A percentile compares a stretch with the other conserved stretches of the same genome.
phyloP scores from a whole-genome alignment of 208 protist species.

The Acanthamoeba triangularis region DNA sequence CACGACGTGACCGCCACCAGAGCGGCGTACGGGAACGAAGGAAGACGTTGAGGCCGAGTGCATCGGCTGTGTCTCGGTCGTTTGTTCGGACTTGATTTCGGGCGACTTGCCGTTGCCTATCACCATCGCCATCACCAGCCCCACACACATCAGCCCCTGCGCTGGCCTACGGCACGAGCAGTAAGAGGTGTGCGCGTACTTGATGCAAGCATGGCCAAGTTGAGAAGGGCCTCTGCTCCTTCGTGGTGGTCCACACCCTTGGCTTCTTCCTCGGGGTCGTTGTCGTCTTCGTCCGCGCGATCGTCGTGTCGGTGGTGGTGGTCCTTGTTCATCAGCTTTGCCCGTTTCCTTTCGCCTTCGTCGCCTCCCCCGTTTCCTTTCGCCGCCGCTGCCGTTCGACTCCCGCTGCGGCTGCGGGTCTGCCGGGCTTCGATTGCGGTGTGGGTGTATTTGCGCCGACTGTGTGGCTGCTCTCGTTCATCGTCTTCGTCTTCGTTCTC shows the following conservation, averaged over 20 bases:
- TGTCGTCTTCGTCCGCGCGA: not conserved
- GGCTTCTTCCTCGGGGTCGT: not conserved
- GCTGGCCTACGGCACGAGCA: not conserved
- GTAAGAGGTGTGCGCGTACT: not conserved
- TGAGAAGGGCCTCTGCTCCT: slow-evolving; percentile 65
- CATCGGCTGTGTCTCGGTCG: not conserved
- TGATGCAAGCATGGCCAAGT: slow-evolving; percentile 24
- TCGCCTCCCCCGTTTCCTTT: not conserved
- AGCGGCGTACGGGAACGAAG: not conserved
- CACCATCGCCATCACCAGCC: not conserved
- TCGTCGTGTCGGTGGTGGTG: not conserved
- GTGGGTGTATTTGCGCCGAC: not conserved
- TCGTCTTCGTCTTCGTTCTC: not conserved
- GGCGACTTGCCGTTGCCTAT: not conserved
- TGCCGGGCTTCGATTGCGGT: not conserved
- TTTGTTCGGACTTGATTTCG: not conserved
- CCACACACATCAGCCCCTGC: not conserved
- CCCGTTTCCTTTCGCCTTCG: not conserved
- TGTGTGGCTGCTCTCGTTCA: not conserved
- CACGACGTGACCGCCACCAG: no score
- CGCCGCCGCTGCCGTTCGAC: not conserved
- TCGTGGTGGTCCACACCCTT: slow-evolving; percentile 24
- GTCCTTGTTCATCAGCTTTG: not conserved
- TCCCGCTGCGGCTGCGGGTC: not conserved
- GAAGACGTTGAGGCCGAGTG: not conserved